A percentile compares a stretch with the other conserved stretches of the same genome.
These are phyloP conservation scores for Betula pendula DNA, from an alignment of 306 rosid genomes.

Conservation along the genomic window DNA sequence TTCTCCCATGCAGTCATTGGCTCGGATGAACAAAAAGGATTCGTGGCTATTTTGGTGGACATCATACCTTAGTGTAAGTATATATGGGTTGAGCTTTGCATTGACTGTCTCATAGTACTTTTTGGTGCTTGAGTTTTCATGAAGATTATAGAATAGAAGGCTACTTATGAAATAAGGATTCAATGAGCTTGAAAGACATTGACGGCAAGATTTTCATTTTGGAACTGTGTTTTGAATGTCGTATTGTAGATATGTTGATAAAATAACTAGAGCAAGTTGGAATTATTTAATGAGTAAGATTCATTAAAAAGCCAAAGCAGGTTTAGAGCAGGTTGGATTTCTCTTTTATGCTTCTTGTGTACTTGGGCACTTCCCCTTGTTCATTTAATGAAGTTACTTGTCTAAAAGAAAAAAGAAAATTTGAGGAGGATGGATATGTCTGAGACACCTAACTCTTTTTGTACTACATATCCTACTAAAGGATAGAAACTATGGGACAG, in stretches of 20 bases:
- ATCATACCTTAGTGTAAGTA: slow-evolving; percentile 73
- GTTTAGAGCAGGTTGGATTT: background rate
- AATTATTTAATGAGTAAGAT: background rate
- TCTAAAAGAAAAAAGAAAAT: background rate
- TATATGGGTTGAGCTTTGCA: slow-evolving; percentile 14
- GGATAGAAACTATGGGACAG: background rate
- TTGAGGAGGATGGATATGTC: background rate
- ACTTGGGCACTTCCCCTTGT: background rate
- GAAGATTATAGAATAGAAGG: background rate
- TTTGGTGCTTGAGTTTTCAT: background rate
- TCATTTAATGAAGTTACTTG: background rate
- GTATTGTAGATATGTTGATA: background rate
- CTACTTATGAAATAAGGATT: background rate
- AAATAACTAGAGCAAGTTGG: background rate
- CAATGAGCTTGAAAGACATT: too few species aligned
- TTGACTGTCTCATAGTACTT: slow-evolving; percentile 4
- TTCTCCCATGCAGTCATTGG: slow-evolving; percentile 57
- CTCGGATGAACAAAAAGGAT: slow-evolving; percentile 94
- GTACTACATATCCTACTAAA: background rate
- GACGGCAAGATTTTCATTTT: too few species aligned
- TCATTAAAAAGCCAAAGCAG: background rate
- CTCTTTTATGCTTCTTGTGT: background rate
- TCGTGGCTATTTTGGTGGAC: slow-evolving; percentile 99
- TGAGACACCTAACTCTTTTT: background rate
- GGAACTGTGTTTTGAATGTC: too few species aligned